A percentile compares a stretch with the other conserved stretches of the same genome.
Conservation (phyloP, 257 asterid species). For the Hygrophila difformis region DNA sequence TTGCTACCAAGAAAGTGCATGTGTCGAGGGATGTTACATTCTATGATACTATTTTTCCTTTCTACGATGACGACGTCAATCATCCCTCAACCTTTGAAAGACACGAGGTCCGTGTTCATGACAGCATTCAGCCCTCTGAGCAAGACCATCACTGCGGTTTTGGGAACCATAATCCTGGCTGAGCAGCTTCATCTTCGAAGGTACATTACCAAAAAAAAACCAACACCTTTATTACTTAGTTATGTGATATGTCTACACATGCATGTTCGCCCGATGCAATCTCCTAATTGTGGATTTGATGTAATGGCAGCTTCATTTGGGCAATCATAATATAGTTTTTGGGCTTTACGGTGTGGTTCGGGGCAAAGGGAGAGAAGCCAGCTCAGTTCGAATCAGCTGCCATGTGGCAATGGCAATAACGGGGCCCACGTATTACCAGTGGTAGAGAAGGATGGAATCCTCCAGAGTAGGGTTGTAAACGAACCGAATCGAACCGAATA, state of each 20-base stretch:
- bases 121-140: neutral
- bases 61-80: too few species aligned
- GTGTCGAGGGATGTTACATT: too few species aligned
- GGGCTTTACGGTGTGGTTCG: neutral
- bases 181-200: constrained; percentile 6
- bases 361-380: constrained; percentile 7
- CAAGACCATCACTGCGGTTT: neutral
- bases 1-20: too few species aligned
- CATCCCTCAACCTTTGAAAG: too few species aligned
- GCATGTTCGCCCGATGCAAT: too few species aligned
- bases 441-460: neutral
- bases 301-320: constrained; percentile 3
- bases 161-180: constrained; percentile 1
- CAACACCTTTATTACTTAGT: too few species aligned
- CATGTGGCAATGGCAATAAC: neutral
- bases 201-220: too few species aligned
- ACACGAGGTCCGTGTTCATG: neutral
- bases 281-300: too few species aligned
- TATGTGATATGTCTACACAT: too few species aligned
- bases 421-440: neutral
- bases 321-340: neutral
- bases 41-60: too few species aligned
- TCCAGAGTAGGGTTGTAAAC: too few species aligned
- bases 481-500: too few species aligned
- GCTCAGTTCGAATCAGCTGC: neutral